A percentile compares a stretch with the other conserved stretches of the same genome.
Conservation (phyloP, 192 early-diverging fungal species). For the Gonapodya prolifera region DNA sequence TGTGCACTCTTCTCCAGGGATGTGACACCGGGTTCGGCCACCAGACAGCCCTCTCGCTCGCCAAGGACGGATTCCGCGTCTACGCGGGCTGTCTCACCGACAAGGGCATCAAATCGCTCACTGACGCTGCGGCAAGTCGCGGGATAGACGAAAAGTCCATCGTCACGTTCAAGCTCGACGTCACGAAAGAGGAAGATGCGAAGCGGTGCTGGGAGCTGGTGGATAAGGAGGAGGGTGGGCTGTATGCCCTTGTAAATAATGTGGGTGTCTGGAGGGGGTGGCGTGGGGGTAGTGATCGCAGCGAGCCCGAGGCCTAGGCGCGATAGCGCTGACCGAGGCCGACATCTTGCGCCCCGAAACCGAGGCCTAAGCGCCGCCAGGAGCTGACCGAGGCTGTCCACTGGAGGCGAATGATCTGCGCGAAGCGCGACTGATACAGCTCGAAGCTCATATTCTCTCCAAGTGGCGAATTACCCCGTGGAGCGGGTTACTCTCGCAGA, state of each 20-base stretch:
- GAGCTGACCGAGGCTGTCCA: too few species aligned
- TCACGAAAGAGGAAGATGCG: slow-evolving; percentile 19
- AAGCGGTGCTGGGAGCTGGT: slow-evolving; percentile 5
- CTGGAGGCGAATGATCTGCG: too few species aligned
- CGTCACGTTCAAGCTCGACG: slow-evolving; percentile 14
- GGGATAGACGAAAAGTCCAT: slow-evolving; percentile 4
- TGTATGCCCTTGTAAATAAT: slow-evolving; percentile 21
- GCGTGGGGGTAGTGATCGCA: background rate
- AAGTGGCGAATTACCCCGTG: too few species aligned
- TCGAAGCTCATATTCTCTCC: too few species aligned
- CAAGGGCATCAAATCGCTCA: slow-evolving; percentile 8
- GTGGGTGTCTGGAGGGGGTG: background rate
- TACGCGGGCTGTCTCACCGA: slow-evolving; percentile 19
- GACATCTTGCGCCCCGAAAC: too few species aligned
- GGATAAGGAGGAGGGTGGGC: slow-evolving; percentile 3
- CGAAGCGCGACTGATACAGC: too few species aligned
- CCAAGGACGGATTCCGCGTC: slow-evolving; percentile 6
- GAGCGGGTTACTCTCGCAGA: too few species aligned
- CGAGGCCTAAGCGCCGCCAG: too few species aligned
- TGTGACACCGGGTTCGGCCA: slow-evolving; percentile 26
- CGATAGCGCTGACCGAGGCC: too few species aligned
- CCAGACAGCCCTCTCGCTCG: slow-evolving; percentile 10
- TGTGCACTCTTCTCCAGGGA: slow-evolving; percentile 7
- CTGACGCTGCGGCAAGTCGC: background rate
- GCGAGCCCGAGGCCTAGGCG: background rate